These are phyloP conservation scores for Pseudogymnoascus sp. DNA, from an alignment of 2,329 filamentous ascomycete species.

Conservation along the genomic window DNA sequence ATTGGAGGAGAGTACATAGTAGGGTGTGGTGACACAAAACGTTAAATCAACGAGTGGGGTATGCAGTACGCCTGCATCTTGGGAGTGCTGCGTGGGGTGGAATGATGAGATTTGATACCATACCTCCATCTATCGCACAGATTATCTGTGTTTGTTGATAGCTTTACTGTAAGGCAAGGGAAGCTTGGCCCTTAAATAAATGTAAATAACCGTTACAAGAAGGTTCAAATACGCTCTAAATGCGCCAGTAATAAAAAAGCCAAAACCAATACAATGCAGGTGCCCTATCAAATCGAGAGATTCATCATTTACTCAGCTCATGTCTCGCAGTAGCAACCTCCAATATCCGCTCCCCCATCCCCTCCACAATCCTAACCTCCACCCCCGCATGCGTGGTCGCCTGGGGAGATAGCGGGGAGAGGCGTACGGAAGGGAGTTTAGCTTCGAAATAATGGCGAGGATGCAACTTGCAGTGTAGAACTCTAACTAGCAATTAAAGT, in stretches of 20 bases:
- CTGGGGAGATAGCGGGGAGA: neutral
- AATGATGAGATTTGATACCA: slow-evolving; percentile 2
- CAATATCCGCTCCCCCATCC: slow-evolving; percentile 76
- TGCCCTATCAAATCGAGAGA: neutral
- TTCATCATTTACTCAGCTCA: slow-evolving; percentile 24
- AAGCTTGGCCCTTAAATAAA: neutral
- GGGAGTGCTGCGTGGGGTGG: neutral
- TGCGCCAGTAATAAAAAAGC: neutral
- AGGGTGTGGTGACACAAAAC: neutral
- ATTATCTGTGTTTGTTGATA: neutral
- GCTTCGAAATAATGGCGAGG: neutral
- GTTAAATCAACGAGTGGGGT: neutral
- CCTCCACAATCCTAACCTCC: slow-evolving; percentile 63
- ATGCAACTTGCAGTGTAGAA: neutral
- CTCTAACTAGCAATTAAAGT: neutral
- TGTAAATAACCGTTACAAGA: neutral
- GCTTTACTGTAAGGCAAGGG: neutral
- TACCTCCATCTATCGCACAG: neutral
- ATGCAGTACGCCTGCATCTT: neutral
- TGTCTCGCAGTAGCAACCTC: slow-evolving; percentile 80
- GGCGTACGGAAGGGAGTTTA: neutral
- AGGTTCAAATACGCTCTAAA: neutral
- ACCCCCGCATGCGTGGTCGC: slow-evolving; percentile 42
- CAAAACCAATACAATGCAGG: neutral
- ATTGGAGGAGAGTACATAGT: neutral